Percentiles rank a stretch among this genome's conserved stretches.
Conservation (phyloP, 1,139 yeast genomes). For the Citeromyces hawaiiensis region DNA sequence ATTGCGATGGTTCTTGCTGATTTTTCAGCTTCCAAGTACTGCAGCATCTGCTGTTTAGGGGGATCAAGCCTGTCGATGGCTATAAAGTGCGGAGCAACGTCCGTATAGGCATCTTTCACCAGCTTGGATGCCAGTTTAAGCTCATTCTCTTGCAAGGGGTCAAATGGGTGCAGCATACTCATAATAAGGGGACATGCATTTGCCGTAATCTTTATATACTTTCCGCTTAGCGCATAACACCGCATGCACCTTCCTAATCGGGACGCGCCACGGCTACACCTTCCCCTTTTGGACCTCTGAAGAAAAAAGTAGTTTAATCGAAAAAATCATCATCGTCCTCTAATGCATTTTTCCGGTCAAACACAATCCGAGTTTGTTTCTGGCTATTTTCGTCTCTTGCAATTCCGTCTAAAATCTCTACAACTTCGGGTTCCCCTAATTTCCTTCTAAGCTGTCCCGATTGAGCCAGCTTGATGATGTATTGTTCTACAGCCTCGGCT, state of each 20-base stretch:
- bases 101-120: conserved; percentile 38
- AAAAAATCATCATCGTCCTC: conserved; percentile 21
- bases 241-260: too few species aligned
- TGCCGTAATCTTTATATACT: background rate
- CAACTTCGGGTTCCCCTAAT: conserved; percentile 68
- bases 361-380: conserved; percentile 42
- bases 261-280: too few species aligned
- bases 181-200: conserved; percentile 5
- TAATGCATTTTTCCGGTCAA: conserved; percentile 23
- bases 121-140: conserved; percentile 49
- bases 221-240: background rate
- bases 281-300: too few species aligned
- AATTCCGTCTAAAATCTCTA: conserved; percentile 69
- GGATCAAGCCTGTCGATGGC: conserved; percentile 71
- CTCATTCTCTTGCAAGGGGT: conserved; percentile 55
- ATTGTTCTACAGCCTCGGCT: conserved; percentile 81
- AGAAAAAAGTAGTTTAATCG: too few species aligned
- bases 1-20: conserved; percentile 44
- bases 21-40: conserved; percentile 55
- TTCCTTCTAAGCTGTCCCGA: conserved; percentile 68
- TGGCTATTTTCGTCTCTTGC: conserved; percentile 64
- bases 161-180: conserved; percentile 51
- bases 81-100: conserved; percentile 41
- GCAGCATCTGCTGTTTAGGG: conserved; percentile 63
- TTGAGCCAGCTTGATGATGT: conserved; percentile 59